Evolutionary conservation across 148 eudicot genomes (phyloP).

Genomic region (Chenopodium suecicum): DNA sequence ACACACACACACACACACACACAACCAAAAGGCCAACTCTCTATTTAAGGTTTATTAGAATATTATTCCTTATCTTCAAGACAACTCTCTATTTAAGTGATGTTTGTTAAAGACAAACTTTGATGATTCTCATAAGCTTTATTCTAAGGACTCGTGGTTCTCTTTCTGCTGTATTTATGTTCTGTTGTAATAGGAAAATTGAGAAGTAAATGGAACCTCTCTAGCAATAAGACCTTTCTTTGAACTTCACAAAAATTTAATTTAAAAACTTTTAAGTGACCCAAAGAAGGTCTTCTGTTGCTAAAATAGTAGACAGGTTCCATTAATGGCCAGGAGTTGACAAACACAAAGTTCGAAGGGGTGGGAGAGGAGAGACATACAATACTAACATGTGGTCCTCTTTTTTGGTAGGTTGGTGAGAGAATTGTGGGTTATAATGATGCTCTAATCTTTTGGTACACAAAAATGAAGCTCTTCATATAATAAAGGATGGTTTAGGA

Average conservation of each 20-base stretch:
- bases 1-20: too few relatives aligned
- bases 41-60: too few relatives aligned
- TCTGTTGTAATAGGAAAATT: background rate
- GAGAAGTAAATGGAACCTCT: background rate
- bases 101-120: background rate
- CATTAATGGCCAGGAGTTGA: background rate
- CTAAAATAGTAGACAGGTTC: background rate
- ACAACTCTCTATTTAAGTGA: background rate
- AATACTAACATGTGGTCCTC: background rate
- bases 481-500: background rate
- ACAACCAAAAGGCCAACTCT: too few relatives aligned
- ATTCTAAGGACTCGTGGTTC: background rate
- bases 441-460: background rate
- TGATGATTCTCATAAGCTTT: background rate
- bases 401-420: background rate
- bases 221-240: background rate
- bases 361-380: background rate
- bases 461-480: background rate
- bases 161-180: background rate
- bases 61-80: too few relatives aligned
- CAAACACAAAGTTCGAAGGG: background rate
- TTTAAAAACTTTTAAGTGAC: background rate
- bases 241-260: background rate
- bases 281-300: background rate
- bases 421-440: background rate